A percentile compares a stretch with the other conserved stretches of the same genome.
Evolutionary conservation across 140 eudicot species (phyloP).

Genomic region (Cichorium intybus): DNA sequence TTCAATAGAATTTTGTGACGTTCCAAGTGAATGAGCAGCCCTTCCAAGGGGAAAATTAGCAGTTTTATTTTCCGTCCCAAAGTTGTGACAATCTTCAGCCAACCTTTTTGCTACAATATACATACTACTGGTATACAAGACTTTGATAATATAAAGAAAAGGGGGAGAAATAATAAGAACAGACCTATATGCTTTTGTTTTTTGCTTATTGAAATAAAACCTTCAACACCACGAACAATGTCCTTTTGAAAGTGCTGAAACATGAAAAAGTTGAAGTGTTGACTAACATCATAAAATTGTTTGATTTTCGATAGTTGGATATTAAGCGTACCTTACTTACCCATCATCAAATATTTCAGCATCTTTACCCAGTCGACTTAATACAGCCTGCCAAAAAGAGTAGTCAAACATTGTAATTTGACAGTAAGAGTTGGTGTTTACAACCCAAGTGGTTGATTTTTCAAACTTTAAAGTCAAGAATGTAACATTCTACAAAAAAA

Average conservation of each 20-base stretch:
- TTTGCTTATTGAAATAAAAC: conserved; percentile 58
- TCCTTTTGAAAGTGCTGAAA: conserved; percentile 95
- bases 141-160: background rate
- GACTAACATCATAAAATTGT: conserved; percentile 8
- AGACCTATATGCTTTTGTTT: conserved; percentile 81
- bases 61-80: conserved; percentile 58
- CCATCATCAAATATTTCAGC: conserved; percentile 54
- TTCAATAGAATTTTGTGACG: conserved; percentile 55
- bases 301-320: background rate
- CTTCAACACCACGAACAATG: conserved; percentile 80
- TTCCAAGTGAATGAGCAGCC: conserved; percentile 58
- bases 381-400: conserved; percentile 58
- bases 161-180: conserved; percentile 11
- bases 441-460: no score
- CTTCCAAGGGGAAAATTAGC: conserved; percentile 58
- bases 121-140: conserved; percentile 4
- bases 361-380: conserved; percentile 76
- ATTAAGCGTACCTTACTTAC: conserved; percentile 58
- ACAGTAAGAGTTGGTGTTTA: no score
- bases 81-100: conserved; percentile 83
- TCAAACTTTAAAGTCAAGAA: background rate
- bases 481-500: background rate
- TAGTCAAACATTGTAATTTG: background rate
- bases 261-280: conserved; percentile 4
- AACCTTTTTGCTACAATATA: conserved; percentile 59